phyloP scores from a whole-genome alignment of 495 filamentous ascomycete genomes.

The Penicillium turbatum region DNA sequence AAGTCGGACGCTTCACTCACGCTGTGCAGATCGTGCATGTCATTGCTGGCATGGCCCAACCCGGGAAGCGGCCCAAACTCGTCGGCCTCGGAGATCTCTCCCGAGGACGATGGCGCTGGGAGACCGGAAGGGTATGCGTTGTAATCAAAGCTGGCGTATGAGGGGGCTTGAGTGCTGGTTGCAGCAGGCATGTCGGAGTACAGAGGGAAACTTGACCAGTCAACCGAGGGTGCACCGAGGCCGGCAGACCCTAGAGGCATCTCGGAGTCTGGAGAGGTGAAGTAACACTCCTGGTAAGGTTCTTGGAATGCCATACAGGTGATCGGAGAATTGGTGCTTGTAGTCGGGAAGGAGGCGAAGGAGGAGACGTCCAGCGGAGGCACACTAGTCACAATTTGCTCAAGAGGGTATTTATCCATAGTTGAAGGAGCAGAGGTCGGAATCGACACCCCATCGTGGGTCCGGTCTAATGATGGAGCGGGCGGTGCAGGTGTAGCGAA shows the following conservation, averaged over 20 bases:
- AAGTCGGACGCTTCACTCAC: slow-evolving; percentile 54
- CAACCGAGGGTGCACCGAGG: slow-evolving; percentile 58
- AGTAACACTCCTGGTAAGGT: slow-evolving; percentile 38
- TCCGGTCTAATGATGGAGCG: slow-evolving; percentile 39
- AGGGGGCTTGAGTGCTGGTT: slow-evolving; percentile 65
- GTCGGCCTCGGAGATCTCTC: slow-evolving; percentile 70
- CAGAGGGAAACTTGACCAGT: slow-evolving; percentile 71
- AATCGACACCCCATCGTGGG: slow-evolving; percentile 17
- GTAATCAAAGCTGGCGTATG: slow-evolving; percentile 65
- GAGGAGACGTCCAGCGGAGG: slow-evolving; percentile 37
- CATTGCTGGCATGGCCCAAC: slow-evolving; percentile 29
- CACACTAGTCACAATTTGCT: slow-evolving; percentile 38
- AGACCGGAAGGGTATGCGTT: slow-evolving; percentile 46
- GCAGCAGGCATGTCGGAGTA: slow-evolving; percentile 56
- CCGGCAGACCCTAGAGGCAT: slow-evolving; percentile 63
- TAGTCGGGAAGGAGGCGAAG: slow-evolving; percentile 33
- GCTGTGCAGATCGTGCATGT: slow-evolving; percentile 44
- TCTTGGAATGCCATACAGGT: slow-evolving; percentile 44
- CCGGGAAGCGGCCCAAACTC: slow-evolving; percentile 50
- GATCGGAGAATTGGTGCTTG: slow-evolving; percentile 35
- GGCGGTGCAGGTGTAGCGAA: slow-evolving; percentile 44
- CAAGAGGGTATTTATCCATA: slow-evolving; percentile 35
- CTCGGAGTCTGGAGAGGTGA: slow-evolving; percentile 57
- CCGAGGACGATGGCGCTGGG: slow-evolving; percentile 65
- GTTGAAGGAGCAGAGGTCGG: slow-evolving; percentile 25